A percentile compares a stretch with the other conserved stretches of the same genome.
Conservation (phyloP, 305 asterid species). For the Fraxinus baroniana region DNA sequence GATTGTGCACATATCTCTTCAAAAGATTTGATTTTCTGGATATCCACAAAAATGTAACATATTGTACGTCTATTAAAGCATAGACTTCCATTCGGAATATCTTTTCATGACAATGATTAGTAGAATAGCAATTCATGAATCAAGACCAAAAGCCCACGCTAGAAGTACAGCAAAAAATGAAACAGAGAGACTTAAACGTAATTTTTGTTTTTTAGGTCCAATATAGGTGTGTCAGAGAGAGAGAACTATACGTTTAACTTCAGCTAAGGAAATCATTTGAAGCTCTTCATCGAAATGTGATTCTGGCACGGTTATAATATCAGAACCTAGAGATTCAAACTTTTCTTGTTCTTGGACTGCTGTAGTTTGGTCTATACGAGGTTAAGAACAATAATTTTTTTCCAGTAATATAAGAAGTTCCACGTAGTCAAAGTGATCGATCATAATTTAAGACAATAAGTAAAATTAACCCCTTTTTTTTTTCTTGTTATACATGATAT, state of each 20-base stretch:
- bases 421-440: neutral
- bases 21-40: neutral
- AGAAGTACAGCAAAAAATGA: neutral
- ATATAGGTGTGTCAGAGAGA: neutral
- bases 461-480: neutral
- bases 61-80: neutral
- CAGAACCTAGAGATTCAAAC: constrained; percentile 33
- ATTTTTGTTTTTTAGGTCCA: neutral
- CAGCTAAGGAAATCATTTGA: constrained; percentile 36
- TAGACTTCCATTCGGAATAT: constrained; percentile 15
- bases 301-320: constrained; percentile 44
- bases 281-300: constrained; percentile 38
- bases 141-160: neutral
- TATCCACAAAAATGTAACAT: constrained; percentile 17
- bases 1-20: neutral
- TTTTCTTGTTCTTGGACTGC: constrained; percentile 46
- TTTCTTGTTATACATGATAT: constrained; percentile 3
- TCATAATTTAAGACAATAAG: constrained; percentile 3
- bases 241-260: constrained; percentile 46
- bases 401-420: constrained; percentile 10
- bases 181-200: neutral
- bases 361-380: constrained; percentile 50
- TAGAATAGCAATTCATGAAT: constrained; percentile 11
- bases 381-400: constrained; percentile 47
- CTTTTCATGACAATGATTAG: constrained; percentile 17